Evolutionary conservation across 495 filamentous ascomycete species (phyloP).

Genomic region (Lentithecium fluviatile): DNA sequence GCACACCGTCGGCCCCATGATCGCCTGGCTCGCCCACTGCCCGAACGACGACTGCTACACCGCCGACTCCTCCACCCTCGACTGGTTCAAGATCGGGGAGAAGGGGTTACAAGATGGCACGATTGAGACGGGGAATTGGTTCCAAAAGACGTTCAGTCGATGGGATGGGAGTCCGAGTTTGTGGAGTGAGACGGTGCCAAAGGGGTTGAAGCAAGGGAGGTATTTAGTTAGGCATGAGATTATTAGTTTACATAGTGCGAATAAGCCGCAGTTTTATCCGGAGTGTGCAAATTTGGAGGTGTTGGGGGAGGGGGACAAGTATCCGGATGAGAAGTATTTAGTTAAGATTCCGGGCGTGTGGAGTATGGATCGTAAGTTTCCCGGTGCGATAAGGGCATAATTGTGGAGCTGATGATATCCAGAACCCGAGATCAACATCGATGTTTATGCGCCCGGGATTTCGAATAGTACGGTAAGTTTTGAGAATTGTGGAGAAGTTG

Average conservation of each 20-base stretch:
- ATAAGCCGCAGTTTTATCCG: constrained; percentile 29
- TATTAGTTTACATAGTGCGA: constrained; percentile 34
- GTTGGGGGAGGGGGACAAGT: constrained; percentile 8
- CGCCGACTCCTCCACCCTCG: constrained; percentile 48
- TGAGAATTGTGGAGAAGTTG: not conserved
- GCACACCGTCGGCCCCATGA: constrained; percentile 56
- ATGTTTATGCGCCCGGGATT: constrained; percentile 22
- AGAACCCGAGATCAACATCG: constrained; percentile 34
- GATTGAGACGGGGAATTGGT: not conserved
- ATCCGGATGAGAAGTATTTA: constrained; percentile 23
- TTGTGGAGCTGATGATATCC: constrained; percentile 3
- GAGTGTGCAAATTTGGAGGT: constrained; percentile 31
- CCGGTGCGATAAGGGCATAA: not conserved
- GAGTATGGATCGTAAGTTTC: constrained; percentile 29
- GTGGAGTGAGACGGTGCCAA: constrained; percentile 38
- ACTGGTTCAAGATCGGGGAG: constrained; percentile 52
- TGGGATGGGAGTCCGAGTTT: constrained; percentile 27
- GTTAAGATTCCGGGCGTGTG: constrained; percentile 32
- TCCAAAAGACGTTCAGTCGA: not conserved
- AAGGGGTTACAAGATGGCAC: constrained; percentile 16
- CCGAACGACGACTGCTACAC: constrained; percentile 45
- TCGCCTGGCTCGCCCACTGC: constrained; percentile 57
- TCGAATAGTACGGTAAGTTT: constrained; percentile 24
- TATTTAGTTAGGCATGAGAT: constrained; percentile 49
- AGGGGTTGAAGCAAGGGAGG: constrained; percentile 42